Base-by-base conservation (phyloP, 2,329 filamentous ascomycete species). In the Neofusicoccum umdonicola region DNA sequence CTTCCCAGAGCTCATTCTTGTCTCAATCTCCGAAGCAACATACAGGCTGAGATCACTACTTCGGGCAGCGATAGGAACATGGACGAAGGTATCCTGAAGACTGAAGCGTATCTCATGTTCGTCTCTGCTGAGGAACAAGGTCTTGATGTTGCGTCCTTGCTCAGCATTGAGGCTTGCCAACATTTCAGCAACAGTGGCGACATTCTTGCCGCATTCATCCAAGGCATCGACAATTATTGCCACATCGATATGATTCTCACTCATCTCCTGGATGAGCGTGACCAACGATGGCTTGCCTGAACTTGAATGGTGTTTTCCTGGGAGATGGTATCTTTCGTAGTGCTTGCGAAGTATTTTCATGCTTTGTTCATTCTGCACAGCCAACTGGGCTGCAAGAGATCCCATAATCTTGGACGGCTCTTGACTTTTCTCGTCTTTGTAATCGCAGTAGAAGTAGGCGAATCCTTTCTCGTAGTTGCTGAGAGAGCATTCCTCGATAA, bases 371-470 rank as follows among this genome's bases (percentile, higher is more conserved):
- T 70, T 71, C 65, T 77, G 74, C 15, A 66, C 58, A 3, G 72
- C 73, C 44, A 77, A 61, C 44, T 78, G 73, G 5, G 67, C 69
- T 2, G 69, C 68, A 13, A 78, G 65, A 9, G 72, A 65, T 5
- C 69, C 66, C 0, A 77, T 39, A 1, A 77, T 70, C 35, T 70
- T 72, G 3, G 52, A 54, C 5, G 70, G 35, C 0, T 65, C 12
- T 19, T 69, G 68, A 1, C 69, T 70, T 12, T 63, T 58, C 3
- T 39, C 1, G 22, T 71, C 65, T 44, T 71, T 73, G 65, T 75
- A 76, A 60, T 76, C 71, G 64, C 74, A 77, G 54, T 74, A 77
- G 67, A 73, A 77, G 62, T 65, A 68, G 2, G 63, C 67, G 13
- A 65, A 52, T 6, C 57, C 54, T 54, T 17, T 19, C 3, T 5